Evolutionary conservation across 2,329 filamentous ascomycete species (phyloP), one percentile per base, ranked within the genome.

Genomic region (Nannizzia gypsea): DNA sequence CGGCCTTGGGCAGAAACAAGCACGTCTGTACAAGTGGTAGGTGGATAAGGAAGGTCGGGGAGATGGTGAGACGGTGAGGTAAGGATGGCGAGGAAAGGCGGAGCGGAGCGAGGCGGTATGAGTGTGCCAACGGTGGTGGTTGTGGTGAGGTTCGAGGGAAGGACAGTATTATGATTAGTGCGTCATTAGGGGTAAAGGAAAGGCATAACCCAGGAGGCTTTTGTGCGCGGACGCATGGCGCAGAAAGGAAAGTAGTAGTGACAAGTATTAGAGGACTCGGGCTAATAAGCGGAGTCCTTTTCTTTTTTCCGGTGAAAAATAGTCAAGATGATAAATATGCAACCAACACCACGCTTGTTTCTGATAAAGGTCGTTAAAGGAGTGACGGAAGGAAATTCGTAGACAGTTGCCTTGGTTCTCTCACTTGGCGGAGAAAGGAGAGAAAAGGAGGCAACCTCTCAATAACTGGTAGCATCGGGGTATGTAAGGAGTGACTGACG

Each of bases 341-440:
- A 60, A 62, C 61, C 61, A 64, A 64, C 64, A 57, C 63, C 64
- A 54, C 64, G 63, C 66, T 66, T 64, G 64, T 59, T 65, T 63
- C 60, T 60, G 58, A 63, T 31, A 52, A 60, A 62, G 59, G 58
- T 63, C 65, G 61, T 62, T 38, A 63, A 70, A 69, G 67, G 69
- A 70, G 66, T 67, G 70, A 68, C 69, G 63, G 63, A 67, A 67
- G 64, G 62, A 69, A 66, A 70, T 61, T 66, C 63, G 63, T 67
- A 62, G 59, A 61, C 62, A 56, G 36, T 20, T 62, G 61, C 24
- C 55, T 56, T 36, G 2, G 31, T 13, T 57, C 20, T 38, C 38
- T 42, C 38, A 6, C 6, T 42, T 36, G 31, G 3, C 38, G n/a
- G 31, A 28, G 20, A 44, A 31, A 48, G 50, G 17, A 31, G 11